These are phyloP conservation scores for Pulveroboletus sp. DNA, from an alignment of 768 basidiomycete species.

Conservation along the genomic window DNA sequence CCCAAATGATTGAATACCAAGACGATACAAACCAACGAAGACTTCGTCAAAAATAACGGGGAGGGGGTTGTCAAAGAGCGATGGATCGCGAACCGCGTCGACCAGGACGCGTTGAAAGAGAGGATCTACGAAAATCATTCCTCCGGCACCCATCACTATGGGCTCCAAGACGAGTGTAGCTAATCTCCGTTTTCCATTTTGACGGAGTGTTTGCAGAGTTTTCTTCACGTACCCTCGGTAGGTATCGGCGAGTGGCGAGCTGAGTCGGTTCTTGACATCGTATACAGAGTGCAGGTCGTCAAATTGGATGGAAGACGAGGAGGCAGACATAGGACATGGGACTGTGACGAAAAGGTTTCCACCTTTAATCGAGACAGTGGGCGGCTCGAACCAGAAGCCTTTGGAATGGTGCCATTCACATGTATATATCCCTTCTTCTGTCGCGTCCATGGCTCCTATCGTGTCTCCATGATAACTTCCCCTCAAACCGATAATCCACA, in stretches of 20 bases:
- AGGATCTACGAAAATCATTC: slow-evolving; percentile 97
- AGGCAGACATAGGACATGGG: slow-evolving; percentile 45
- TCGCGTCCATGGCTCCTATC: slow-evolving; percentile 96
- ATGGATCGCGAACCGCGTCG: slow-evolving; percentile 65
- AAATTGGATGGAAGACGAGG: slow-evolving; percentile 20
- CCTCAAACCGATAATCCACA: slow-evolving; percentile 82
- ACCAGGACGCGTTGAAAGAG: slow-evolving; percentile 89
- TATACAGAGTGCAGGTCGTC: slow-evolving; percentile 62
- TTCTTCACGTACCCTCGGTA: slow-evolving; percentile 61
- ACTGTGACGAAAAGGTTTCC: slow-evolving; percentile 55
- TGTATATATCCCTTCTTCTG: slow-evolving; percentile 85
- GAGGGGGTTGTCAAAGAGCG: slow-evolving; percentile 47
- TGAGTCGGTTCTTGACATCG: slow-evolving; percentile 60
- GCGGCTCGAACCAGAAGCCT: slow-evolving; percentile 93
- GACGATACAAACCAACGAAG: slow-evolving; percentile 87
- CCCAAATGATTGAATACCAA: slow-evolving; percentile 66
- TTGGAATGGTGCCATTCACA: slow-evolving; percentile 96
- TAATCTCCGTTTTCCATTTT: slow-evolving; percentile 40
- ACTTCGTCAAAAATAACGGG: slow-evolving; percentile 97
- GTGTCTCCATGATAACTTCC: slow-evolving; percentile 99
- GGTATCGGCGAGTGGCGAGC: slow-evolving; percentile 54
- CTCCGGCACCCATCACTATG: slow-evolving; percentile 90
- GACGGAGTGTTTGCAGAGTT: slow-evolving; percentile 47
- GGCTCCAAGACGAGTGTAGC: slow-evolving; percentile 90
- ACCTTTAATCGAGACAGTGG: slow-evolving; percentile 66